Evolutionary conservation across 257 asterid species (phyloP), one percentile per base, ranked within the genome.

Genomic region (Leptodermis oblonga): DNA sequence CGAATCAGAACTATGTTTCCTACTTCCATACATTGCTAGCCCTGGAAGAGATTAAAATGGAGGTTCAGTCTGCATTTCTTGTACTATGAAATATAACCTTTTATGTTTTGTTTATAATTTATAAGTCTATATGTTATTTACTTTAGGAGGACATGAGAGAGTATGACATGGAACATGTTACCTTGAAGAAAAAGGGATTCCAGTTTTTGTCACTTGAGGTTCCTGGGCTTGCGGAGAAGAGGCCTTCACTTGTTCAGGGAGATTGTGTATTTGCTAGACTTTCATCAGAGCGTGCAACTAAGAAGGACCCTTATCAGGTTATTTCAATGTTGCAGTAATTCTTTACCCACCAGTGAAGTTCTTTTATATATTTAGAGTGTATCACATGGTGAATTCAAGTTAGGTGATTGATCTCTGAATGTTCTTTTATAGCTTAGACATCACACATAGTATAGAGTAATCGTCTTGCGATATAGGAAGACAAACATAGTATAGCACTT

Each of bases 201-300:
- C 86, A 78, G 43, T 79, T 83, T 67, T 78, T 94, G 77, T 72
- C 92, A 46, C 96, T 94, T 53, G 95, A 82, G 87, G 97, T 94
- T 76, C 97, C 97, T 0, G 99, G 97, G 60, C 82, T 94, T 78
- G 99, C 99, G 26, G 99, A 94, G 86, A 94, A 83, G 79, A 85
- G 99, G 76, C 99, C 99, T 15, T 91, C 99, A 25, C 96, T 94
- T 78, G 90, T 89, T 69, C 39, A 2, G 55, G 97, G 99, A 60
- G 97, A 94, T 74, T 73, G 0, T 65, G 79, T 94, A 77, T 79
- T 80, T 71, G 97, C 74, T 71, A 84, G 65, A 73, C 83, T 77
- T 81, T 89, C 85, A 60, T 70, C 75, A 13, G 82, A 55, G 52
- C 75, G 78, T 76, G 84, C 49, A n/a, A 62, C 67, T n/a, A 42